Conservation (phyloP, 1,284 basidiomycete genomes). For the Caloboletus inedulis region DNA sequence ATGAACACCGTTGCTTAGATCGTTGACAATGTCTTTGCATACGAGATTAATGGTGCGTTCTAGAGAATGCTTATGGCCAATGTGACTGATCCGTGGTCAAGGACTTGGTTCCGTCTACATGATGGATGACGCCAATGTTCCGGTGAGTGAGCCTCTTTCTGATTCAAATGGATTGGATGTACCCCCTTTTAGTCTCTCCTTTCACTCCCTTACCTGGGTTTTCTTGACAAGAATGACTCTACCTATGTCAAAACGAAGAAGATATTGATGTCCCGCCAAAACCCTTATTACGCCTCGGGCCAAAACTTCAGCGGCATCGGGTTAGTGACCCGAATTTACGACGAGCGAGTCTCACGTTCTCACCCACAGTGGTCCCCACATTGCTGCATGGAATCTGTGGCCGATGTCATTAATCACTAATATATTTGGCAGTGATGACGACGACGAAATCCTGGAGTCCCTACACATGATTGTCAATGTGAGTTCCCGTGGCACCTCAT, state of each 20-base stretch:
- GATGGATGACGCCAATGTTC: constrained; percentile 82
- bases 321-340: constrained; percentile 38
- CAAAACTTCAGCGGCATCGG: constrained; percentile 64
- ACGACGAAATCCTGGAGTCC: constrained; percentile 59
- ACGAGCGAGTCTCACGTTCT: constrained; percentile 2
- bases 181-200: constrained; percentile 54
- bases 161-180: constrained; percentile 4
- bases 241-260: constrained; percentile 62
- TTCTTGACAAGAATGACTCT: constrained; percentile 56
- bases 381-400: constrained; percentile 72
- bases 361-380: constrained; percentile 62
- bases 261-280: constrained; percentile 55
- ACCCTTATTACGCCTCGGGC: constrained; percentile 69
- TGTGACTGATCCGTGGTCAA: constrained; percentile 20
- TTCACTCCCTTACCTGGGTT: constrained; percentile 75
- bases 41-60: constrained; percentile 66
- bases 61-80: not conserved
- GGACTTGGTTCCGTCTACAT: constrained; percentile 67
- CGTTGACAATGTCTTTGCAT: constrained; percentile 66
- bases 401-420: constrained; percentile 76
- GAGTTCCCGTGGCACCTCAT: constrained; percentile 23
- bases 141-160: constrained; percentile 42
- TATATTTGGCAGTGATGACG: constrained; percentile 70
- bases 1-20: constrained; percentile 37
- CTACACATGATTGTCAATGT: constrained; percentile 67